Conservation (phyloP, 108 stramenopile species). For the Halocafeteria seosinensis region DNA sequence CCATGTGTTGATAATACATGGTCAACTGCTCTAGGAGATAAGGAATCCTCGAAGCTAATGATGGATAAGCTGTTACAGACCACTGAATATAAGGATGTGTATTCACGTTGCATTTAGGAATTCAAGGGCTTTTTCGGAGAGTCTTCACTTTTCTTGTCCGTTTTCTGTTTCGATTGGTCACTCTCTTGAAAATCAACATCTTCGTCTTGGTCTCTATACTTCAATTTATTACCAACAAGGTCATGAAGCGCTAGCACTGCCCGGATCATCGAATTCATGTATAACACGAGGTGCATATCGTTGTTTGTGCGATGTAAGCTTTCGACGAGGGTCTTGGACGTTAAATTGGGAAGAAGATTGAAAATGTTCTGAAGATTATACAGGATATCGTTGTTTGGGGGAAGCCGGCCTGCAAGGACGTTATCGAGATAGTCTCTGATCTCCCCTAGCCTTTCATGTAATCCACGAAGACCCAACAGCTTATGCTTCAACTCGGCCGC, state of each 20-base stretch:
- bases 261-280: constrained; percentile 52
- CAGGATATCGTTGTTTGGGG: constrained; percentile 61
- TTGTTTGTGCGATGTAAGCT: constrained; percentile 82
- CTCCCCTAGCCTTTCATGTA: constrained; percentile 68
- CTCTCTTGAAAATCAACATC: no score
- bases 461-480: constrained; percentile 61
- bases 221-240: constrained; percentile 79
- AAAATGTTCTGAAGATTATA: constrained; percentile 83
- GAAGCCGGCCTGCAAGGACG: constrained; percentile 30
- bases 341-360: constrained; percentile 88
- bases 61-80: no score
- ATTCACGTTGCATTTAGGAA: no score
- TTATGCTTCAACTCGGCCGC: constrained; percentile 80
- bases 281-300: constrained; percentile 78
- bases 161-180: no score
- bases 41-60: no score
- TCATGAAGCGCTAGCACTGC: constrained; percentile 86
- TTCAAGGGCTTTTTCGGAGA: no score
- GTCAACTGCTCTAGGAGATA: no score
- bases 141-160: no score
- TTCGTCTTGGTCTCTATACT: constrained; percentile 37
- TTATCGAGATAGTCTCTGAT: constrained; percentile 72
- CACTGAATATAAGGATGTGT: no score
- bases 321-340: constrained; percentile 69
- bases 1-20: no score